Percentiles rank a stretch among this genome's conserved stretches.
Evolutionary conservation across 1,139 yeast genomes (phyloP).

Genomic region (Chernovozyma sophiae-reginae): DNA sequence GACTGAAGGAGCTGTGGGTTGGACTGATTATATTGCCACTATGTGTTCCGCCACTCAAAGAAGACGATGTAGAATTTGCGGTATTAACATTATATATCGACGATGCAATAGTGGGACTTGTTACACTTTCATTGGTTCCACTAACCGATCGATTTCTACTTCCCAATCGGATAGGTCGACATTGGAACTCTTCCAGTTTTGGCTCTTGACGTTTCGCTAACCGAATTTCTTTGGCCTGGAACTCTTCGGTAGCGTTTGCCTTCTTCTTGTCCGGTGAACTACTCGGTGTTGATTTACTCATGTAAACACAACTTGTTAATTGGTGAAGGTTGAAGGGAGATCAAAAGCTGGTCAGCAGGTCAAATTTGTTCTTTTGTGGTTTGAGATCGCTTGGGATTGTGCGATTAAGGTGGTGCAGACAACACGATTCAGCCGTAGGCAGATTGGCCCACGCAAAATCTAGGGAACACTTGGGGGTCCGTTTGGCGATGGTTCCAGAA

Average conservation of each 20-base stretch:
- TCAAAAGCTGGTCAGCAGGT: too few relatives aligned
- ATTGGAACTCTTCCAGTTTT: constrained; percentile 24
- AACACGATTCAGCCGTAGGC: too few relatives aligned
- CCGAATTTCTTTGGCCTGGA: constrained; percentile 27
- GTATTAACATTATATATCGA: constrained; percentile 3
- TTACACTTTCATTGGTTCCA: constrained; percentile 1
- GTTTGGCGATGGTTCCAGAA: too few relatives aligned
- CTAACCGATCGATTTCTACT: constrained; percentile 9
- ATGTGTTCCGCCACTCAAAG: not conserved
- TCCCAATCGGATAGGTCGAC: constrained; percentile 31
- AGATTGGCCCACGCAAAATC: too few relatives aligned
- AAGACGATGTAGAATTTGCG: not conserved
- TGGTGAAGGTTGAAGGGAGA: too few relatives aligned
- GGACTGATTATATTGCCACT: not conserved
- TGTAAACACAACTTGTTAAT: too few relatives aligned
- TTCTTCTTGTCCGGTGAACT: not conserved
- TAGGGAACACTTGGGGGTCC: too few relatives aligned
- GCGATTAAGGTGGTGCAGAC: too few relatives aligned
- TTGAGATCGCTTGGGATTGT: too few relatives aligned
- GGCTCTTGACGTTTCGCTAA: constrained; percentile 23
- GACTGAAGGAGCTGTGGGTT: not conserved
- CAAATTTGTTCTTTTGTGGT: too few relatives aligned
- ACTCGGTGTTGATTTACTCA: not conserved
- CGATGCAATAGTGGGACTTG: constrained; percentile 3
- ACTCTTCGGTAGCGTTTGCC: constrained; percentile 4